Base-by-base conservation (phyloP, 176 grass and related monocot species). In the Phragmites australis region DNA sequence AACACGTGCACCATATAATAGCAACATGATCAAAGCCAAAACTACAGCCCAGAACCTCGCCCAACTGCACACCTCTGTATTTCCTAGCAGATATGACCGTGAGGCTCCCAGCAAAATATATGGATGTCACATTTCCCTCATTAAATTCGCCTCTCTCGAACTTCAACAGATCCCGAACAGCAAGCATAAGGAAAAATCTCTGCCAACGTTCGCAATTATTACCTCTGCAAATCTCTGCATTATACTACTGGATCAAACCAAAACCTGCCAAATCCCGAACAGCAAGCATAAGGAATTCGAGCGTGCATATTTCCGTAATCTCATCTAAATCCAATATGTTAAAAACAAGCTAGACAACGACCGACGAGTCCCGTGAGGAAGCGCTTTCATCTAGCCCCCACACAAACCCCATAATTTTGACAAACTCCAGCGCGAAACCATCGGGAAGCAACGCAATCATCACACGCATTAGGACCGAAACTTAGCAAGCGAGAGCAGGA, bases 31-130 rank as follows among this genome's bases (percentile, higher is more conserved):
- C 43, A 52, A 37, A 68, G 74, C 8, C 40, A 64, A 60, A 54
- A 56, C 27, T 63, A 13, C 25, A 55, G 21, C 9, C 62, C 52
- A 69, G 14, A 70, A 18, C 40, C 45, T 18, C 17, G 5, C 58
- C 37, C 65, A 82, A 55, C 60, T 62, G 71, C 42, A 60, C 41
- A 78, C 47, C 56, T 68, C n/a, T 21, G 16, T 54, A 41, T 60
- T 61, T 42, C 42, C 55, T 40, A 41, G 29, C 46, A 61, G 19
- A 68, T 2, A 34, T 11, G 21, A 13, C 61, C 40, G n/a, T 4
- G 40, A 8, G 56, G 27, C 32, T 39, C 10, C 18, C 47, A 63
- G 39, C 27, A 43, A 72, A 74, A 68, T 59, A 25, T 57, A 68
- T 44, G 73, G 51, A 82, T 29, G 80, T n/a, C 34, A 30, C 45